Base-by-base conservation (phyloP, 2,329 filamentous ascomycete species). In the Fusarium hainanense region DNA sequence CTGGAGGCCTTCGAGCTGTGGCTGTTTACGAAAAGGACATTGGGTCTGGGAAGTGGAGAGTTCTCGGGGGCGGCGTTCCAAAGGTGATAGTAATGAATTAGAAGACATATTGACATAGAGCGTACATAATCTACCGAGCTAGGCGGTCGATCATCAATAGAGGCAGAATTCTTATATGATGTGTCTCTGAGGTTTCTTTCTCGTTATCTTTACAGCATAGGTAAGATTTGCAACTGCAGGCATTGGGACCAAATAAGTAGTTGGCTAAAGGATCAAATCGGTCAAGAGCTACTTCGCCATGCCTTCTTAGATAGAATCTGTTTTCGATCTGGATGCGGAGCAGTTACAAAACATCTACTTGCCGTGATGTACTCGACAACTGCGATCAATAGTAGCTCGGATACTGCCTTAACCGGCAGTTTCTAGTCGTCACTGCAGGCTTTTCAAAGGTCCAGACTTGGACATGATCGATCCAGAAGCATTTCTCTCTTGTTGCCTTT, bases 1-100 rank as follows among this genome's bases (percentile, higher is more conserved):
- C 81, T 92, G 32, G 86, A 88, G 71, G 81, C 82, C 9, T 91
- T 90, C 78, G 89, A 92, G 80, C 74, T 88, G 43, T 90, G 87
- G 86, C 77, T 91, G 34, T 80, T 79, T 28, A 67, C 86, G 8
- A 88, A 89, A 80, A 82, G 88, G 58, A 72, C 83, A 34, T 54
- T 83, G 16, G 82, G 82, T 7, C 41, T 80, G 25, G 71, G 70
- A 57, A 64, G 61, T 18, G n/a, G 74, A 20, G 66, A 75, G 61
- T 73, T 80, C 71, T 73, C 73, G 20, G 67, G 66, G 16, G 49
- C 70, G 59, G 68, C 67, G 54, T 57, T 78, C 54, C 58, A 61
- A 58, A 65, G 66, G 58, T 58, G 47, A 69, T 58, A 51, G 49
- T 32, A 58, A 57, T 43, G 42, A 55, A 62, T 47, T 69, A 70